These are phyloP conservation scores for Luffa acutangula DNA, from an alignment of 306 rosid genomes.

Conservation along the genomic window DNA sequence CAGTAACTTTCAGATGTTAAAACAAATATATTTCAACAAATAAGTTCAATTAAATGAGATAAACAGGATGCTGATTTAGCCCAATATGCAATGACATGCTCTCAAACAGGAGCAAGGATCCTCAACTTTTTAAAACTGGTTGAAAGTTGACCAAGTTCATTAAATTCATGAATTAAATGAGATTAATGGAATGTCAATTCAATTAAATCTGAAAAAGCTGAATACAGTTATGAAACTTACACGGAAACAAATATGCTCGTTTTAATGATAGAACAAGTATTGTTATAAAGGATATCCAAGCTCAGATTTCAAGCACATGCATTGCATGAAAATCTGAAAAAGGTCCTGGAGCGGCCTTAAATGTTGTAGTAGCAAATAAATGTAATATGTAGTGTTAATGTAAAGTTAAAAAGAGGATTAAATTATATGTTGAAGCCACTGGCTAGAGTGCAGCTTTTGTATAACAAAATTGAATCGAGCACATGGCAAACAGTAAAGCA, in stretches of 20 bases:
- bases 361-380: background rate
- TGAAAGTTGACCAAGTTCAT: background rate
- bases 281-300: background rate
- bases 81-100: background rate
- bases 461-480: background rate
- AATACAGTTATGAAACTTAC: background rate
- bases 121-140: background rate
- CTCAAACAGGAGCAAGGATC: background rate
- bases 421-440: background rate
- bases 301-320: slow-evolving; percentile 1
- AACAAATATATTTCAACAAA: background rate
- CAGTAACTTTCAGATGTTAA: background rate
- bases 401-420: background rate
- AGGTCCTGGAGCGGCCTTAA: background rate
- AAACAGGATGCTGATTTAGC: background rate
- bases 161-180: background rate
- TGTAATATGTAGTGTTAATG: background rate
- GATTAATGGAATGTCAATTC: background rate
- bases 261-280: background rate
- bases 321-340: background rate
- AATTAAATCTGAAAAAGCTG: background rate
- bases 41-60: background rate
- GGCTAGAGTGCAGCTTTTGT: background rate
- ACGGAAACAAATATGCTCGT: background rate
- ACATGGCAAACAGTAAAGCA: background rate